Percentiles rank a stretch among this genome's conserved stretches.
These are phyloP conservation scores for Eucalyptus lansdowneana DNA, from an alignment of 345 rosid species.

Conservation along the genomic window DNA sequence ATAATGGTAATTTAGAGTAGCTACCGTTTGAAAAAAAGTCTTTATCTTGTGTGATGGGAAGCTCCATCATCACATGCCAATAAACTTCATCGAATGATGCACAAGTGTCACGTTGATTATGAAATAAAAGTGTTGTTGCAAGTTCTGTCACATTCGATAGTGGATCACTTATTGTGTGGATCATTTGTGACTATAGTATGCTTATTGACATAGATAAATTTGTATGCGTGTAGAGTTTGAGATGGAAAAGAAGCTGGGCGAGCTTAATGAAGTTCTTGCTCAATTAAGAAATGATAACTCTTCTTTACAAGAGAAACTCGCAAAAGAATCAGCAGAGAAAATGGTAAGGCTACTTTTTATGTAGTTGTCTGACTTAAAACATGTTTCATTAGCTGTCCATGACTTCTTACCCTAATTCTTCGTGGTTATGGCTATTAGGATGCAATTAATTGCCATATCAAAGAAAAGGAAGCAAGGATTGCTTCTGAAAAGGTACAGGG, in stretches of 20 bases:
- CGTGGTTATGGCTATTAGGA: slow-evolving; percentile 29
- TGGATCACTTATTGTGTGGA: neutral
- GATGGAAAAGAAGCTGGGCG: slow-evolving; percentile 45
- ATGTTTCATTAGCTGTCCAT: neutral
- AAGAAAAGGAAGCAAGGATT: slow-evolving; percentile 54
- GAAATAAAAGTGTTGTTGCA: neutral
- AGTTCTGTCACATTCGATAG: neutral
- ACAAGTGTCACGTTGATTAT: neutral
- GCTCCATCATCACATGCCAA: neutral
- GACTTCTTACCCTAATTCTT: neutral
- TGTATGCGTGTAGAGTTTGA: slow-evolving; percentile 30
- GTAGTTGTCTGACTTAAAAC: neutral
- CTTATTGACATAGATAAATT: neutral
- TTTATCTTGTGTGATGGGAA: neutral
- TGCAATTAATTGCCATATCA: slow-evolving; percentile 42
- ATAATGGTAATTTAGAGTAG: neutral
- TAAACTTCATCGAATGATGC: neutral
- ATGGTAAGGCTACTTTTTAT: slow-evolving; percentile 24
- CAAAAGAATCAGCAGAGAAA: slow-evolving; percentile 57
- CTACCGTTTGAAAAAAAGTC: neutral
- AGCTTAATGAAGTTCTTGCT: slow-evolving; percentile 14
- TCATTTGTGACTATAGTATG: neutral
- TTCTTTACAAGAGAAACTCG: slow-evolving; percentile 35
- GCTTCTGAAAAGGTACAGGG: slow-evolving; percentile 45
- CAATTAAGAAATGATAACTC: slow-evolving; percentile 35